These are phyloP conservation scores for Phialophora expanda DNA, from an alignment of 2,329 filamentous ascomycete species.

Conservation along the genomic window DNA sequence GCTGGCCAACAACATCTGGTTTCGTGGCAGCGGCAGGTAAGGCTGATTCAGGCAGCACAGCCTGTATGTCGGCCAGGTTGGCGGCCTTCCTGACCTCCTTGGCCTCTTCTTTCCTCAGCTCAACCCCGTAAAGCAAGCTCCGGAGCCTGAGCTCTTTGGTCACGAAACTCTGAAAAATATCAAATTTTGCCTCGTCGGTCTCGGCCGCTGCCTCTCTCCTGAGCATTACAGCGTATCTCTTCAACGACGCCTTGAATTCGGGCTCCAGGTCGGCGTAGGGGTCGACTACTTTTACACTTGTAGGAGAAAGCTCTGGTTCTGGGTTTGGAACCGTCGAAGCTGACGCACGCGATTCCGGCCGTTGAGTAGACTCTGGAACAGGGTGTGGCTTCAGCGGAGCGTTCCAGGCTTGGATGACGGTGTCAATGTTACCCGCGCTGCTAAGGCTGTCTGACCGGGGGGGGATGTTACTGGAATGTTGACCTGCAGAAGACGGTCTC, in stretches of 20 bases:
- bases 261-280: slow-evolving; percentile 61
- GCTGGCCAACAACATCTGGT: background rate
- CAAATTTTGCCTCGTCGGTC: slow-evolving; percentile 58
- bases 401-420: slow-evolving; percentile 53
- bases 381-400: slow-evolving; percentile 41
- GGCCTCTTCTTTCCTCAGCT: slow-evolving; percentile 44
- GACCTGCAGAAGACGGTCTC: slow-evolving; percentile 21
- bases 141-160: slow-evolving; percentile 55
- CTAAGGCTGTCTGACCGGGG: slow-evolving; percentile 23
- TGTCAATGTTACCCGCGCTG: slow-evolving; percentile 49
- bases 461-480: slow-evolving; percentile 4
- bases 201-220: slow-evolving; percentile 56
- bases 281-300: slow-evolving; percentile 45
- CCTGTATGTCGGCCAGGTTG: slow-evolving; percentile 31
- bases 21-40: background rate
- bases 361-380: slow-evolving; percentile 2
- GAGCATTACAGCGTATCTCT: slow-evolving; percentile 61
- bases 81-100: slow-evolving; percentile 33
- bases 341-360: slow-evolving; percentile 25
- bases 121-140: slow-evolving; percentile 56
- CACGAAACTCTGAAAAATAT: slow-evolving; percentile 59
- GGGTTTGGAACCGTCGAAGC: slow-evolving; percentile 9
- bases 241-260: slow-evolving; percentile 62
- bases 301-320: slow-evolving; percentile 5
- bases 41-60: slow-evolving; percentile 21